Conservation (phyloP, 106 monocot genomes). For the Iris macrosiphon region DNA sequence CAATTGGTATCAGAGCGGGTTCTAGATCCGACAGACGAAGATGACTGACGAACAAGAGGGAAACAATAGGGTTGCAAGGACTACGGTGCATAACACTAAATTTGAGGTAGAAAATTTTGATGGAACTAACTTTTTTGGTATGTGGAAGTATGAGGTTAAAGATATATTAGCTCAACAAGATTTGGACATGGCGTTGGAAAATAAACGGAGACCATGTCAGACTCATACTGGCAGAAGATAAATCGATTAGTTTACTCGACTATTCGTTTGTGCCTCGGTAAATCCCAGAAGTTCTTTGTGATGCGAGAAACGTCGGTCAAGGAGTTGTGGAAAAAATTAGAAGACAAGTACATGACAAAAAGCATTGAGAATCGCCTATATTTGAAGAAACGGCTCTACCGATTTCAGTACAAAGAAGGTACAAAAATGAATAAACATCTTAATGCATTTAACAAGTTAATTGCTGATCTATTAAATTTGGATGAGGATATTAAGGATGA, state of each 20-base stretch:
- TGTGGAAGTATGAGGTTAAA: neutral
- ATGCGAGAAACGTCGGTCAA: neutral
- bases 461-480: too few species aligned
- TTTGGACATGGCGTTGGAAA: neutral
- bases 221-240: neutral
- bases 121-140: too few species aligned
- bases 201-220: neutral
- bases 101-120: too few species aligned
- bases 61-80: too few species aligned
- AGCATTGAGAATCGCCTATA: neutral
- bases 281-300: neutral
- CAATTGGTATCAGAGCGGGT: too few species aligned
- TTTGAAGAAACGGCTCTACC: neutral
- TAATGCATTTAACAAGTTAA: too few species aligned
- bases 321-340: neutral
- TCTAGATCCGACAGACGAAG: too few species aligned
- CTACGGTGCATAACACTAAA: too few species aligned
- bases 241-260: neutral
- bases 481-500: too few species aligned
- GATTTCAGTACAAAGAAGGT: neutral
- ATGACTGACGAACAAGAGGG: too few species aligned
- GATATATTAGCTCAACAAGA: neutral
- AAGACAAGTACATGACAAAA: constrained; percentile 2
- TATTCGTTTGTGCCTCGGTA: neutral
- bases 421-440: too few species aligned